Percentiles rank a stretch among this genome's conserved stretches.
phyloP scores from a whole-genome alignment of 2,329 filamentous ascomycete species.

The Davidsoniella virescens region DNA sequence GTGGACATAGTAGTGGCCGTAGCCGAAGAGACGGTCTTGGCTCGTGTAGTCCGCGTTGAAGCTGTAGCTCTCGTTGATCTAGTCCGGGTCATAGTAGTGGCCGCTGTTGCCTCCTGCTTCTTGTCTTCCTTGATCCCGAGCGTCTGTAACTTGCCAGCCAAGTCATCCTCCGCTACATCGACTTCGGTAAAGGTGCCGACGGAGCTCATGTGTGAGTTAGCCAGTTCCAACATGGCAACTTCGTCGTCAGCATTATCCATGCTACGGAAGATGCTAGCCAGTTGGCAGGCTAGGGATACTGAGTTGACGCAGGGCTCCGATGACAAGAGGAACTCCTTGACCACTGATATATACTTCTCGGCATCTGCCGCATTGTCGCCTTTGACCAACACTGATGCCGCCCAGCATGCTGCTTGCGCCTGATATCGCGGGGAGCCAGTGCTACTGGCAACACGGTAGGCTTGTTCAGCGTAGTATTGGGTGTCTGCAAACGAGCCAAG shows the following conservation, averaged over 20 bases:
- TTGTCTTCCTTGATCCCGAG: constrained; percentile 19
- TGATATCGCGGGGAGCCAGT: constrained; percentile 44
- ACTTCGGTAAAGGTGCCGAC: background rate
- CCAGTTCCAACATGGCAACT: constrained; percentile 28
- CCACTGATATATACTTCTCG: constrained; percentile 8
- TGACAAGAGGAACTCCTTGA: constrained; percentile 4
- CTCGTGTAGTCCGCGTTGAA: constrained; percentile 12
- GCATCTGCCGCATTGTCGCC: constrained; percentile 25
- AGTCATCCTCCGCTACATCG: constrained; percentile 6
- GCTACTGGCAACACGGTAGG: constrained; percentile 57
- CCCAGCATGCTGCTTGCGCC: constrained; percentile 37
- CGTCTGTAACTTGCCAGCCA: constrained; percentile 21
- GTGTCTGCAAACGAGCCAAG: constrained; percentile 81
- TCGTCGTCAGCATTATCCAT: constrained; percentile 30
- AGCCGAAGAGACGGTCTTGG: constrained; percentile 12
- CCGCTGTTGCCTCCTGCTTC: background rate
- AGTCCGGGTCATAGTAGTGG: background rate
- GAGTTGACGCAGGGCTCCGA: constrained; percentile 11
- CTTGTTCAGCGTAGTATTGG: constrained; percentile 73
- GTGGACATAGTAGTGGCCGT: background rate
- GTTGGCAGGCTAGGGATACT: constrained; percentile 31
- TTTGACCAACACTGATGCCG: constrained; percentile 37
- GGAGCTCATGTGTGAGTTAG: constrained; percentile 29
- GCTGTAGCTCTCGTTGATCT: constrained; percentile 16
- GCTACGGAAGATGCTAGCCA: constrained; percentile 39